phyloP scores from a whole-genome alignment of 495 filamentous ascomycete species.

The Pseudevernia furfuracea region DNA sequence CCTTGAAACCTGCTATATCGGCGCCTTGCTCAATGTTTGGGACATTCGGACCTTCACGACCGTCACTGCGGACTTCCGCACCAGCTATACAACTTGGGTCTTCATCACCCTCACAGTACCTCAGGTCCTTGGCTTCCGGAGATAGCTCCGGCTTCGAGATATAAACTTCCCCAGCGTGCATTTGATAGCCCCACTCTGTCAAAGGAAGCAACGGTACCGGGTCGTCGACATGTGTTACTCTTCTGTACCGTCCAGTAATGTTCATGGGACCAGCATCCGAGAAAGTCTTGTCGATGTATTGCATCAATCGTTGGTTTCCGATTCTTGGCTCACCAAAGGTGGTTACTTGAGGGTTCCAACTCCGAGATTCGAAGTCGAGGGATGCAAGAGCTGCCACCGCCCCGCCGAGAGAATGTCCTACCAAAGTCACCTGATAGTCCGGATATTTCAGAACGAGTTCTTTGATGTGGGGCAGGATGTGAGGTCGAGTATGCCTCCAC shows the following conservation, averaged over 20 bases:
- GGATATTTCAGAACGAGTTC: conserved; percentile 51
- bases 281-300: conserved; percentile 64
- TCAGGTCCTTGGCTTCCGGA: conserved; percentile 59
- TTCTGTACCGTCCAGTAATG: conserved; percentile 48
- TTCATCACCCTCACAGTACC: conserved; percentile 58
- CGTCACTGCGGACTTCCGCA: conserved; percentile 31
- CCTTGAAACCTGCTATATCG: conserved; percentile 25
- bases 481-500: conserved; percentile 63
- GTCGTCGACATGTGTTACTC: conserved; percentile 80
- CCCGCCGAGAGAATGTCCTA: conserved; percentile 88
- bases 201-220: conserved; percentile 85
- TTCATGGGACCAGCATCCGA: conserved; percentile 25
- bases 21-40: conserved; percentile 25
- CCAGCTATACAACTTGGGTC: conserved; percentile 66
- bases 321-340: conserved; percentile 89
- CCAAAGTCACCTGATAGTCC: conserved; percentile 62
- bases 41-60: background rate
- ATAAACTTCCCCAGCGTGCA: conserved; percentile 80
- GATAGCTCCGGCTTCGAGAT: conserved; percentile 64
- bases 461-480: conserved; percentile 54
- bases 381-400: conserved; percentile 84
- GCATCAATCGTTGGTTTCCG: conserved; percentile 64
- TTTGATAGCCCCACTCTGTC: conserved; percentile 74
- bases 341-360: conserved; percentile 67
- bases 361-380: conserved; percentile 61